A percentile compares a stretch with the other conserved stretches of the same genome.
phyloP scores from a whole-genome alignment of 1,284 basidiomycete genomes.

The Marasmius tenuissimus region DNA sequence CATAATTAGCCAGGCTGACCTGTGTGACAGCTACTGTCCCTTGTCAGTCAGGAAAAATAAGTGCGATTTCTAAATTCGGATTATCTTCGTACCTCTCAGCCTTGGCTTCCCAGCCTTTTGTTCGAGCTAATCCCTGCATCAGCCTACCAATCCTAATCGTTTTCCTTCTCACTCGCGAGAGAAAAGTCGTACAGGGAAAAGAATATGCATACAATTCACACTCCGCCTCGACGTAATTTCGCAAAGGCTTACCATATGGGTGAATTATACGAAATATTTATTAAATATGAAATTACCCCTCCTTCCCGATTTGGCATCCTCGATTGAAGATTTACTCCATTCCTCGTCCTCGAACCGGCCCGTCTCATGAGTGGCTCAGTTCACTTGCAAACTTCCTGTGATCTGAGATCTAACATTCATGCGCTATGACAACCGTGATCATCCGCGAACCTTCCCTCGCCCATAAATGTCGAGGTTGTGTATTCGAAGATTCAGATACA shows the following conservation, averaged over 20 bases:
- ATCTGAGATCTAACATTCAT: neutral
- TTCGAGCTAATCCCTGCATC: neutral
- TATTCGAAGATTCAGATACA: neutral
- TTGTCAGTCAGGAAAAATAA: neutral
- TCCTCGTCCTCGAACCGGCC: neutral
- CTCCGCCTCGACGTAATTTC: neutral
- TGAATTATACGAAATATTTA: neutral
- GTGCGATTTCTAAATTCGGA: neutral
- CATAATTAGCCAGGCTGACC: neutral
- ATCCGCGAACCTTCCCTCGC: neutral
- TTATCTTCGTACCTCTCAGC: neutral
- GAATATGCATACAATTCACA: neutral
- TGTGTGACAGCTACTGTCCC: neutral
- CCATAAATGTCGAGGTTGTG: neutral
- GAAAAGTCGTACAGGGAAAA: neutral
- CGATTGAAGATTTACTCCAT: neutral
- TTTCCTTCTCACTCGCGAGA: neutral
- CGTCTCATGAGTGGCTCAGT: neutral
- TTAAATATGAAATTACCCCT: neutral
- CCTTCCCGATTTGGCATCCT: neutral
- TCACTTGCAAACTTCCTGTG: neutral
- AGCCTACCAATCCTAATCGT: neutral
- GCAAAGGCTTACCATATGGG: neutral
- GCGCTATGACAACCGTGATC: neutral
- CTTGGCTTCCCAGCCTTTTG: neutral